A percentile compares a stretch with the other conserved stretches of the same genome.
These are phyloP conservation scores for Sophora flavescens DNA, from an alignment of 306 rosid genomes.

Conservation along the genomic window DNA sequence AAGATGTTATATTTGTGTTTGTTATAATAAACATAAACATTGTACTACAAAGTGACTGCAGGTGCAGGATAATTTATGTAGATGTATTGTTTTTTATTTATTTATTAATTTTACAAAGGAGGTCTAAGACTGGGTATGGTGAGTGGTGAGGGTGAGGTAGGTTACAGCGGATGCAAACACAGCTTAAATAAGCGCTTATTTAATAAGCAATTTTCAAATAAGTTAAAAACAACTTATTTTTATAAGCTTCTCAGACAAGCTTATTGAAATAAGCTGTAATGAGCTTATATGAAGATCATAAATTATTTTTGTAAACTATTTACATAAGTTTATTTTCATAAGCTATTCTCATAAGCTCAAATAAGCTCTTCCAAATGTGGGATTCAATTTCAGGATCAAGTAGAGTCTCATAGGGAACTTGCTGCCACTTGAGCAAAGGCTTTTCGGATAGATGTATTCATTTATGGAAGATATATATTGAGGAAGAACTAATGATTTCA, in stretches of 20 bases:
- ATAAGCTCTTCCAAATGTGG: too few species aligned
- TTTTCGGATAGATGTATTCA: constrained; percentile 22
- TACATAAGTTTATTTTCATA: too few species aligned
- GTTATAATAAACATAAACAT: not conserved
- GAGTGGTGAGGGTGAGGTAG: not conserved
- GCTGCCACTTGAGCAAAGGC: not conserved
- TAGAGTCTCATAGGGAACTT: constrained; percentile 8
- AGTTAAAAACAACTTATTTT: too few species aligned
- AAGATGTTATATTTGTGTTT: constrained; percentile 31
- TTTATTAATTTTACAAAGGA: too few species aligned
- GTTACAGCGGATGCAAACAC: constrained; percentile 4
- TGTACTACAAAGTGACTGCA: not conserved
- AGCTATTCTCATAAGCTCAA: too few species aligned
- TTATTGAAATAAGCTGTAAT: too few species aligned
- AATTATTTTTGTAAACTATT: too few species aligned
- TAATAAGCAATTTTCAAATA: too few species aligned
- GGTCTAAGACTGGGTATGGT: not conserved
- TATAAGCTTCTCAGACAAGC: too few species aligned
- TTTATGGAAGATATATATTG: not conserved
- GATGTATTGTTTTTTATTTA: too few species aligned
- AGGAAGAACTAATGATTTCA: not conserved
- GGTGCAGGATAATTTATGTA: constrained; percentile 13
- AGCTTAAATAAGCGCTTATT: too few species aligned
- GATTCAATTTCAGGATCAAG: not conserved
- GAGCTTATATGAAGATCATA: too few species aligned